Evolutionary conservation across 176 grass and related monocot species (phyloP).

Genomic region (Aegilops longissima): DNA sequence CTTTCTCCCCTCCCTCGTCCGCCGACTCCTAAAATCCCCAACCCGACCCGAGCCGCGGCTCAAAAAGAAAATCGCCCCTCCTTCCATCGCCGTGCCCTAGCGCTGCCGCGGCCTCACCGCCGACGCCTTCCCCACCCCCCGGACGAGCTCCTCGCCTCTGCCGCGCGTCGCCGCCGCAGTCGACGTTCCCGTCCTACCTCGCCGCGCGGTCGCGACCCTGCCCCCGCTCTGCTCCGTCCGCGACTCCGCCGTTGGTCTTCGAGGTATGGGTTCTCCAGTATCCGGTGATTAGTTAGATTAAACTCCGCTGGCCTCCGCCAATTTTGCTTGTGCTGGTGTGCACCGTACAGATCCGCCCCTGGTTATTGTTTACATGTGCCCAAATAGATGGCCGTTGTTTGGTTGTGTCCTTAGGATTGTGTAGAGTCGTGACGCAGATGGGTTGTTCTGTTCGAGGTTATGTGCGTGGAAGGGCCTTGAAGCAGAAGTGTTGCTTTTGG

Average conservation of each 20-base stretch:
- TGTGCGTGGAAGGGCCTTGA: conserved; percentile 38
- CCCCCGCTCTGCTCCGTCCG: not conserved
- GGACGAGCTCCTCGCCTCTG: too few species aligned
- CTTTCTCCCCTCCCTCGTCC: not conserved
- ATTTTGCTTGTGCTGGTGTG: not conserved
- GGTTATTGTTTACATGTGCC: not conserved
- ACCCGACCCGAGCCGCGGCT: not conserved
- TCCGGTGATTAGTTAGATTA: not conserved
- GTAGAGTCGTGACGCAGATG: not conserved
- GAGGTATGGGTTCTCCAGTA: not conserved
- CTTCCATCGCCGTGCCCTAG: not conserved
- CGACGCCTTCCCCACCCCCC: not conserved
- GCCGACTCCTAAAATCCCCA: not conserved
- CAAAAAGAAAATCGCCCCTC: not conserved
- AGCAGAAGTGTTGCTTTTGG: conserved; percentile 33
- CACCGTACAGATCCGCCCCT: not conserved
- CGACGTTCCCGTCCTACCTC: not conserved
- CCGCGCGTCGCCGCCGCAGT: not conserved
- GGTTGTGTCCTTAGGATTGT: not conserved
- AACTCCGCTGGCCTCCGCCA: not conserved
- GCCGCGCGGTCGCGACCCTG: not conserved
- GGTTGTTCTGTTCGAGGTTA: conserved; percentile 21
- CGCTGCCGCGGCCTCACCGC: not conserved
- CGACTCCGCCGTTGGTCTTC: not conserved
- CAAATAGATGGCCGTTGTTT: not conserved